Percentiles rank a stretch among this genome's conserved stretches.
Conservation (phyloP, 2,329 filamentous ascomycete genomes). For the Diaporthe australafricana region DNA sequence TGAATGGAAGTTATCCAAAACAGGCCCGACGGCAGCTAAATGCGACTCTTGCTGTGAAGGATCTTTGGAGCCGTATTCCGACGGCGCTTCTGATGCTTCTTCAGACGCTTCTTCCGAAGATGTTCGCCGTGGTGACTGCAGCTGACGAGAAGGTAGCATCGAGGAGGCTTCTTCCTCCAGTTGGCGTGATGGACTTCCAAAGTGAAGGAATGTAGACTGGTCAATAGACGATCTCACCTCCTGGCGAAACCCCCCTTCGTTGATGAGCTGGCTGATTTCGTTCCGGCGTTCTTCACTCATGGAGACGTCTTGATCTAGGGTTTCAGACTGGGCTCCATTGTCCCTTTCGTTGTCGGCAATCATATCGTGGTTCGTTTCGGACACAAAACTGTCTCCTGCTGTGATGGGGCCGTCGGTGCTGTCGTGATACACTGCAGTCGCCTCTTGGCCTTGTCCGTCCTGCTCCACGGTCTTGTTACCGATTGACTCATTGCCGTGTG, state of each 20-base stretch:
- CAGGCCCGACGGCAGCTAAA: background rate
- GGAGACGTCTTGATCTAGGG: constrained; percentile 38
- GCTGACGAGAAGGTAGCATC: constrained; percentile 15
- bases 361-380: constrained; percentile 39
- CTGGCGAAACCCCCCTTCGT: constrained; percentile 60
- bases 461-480: constrained; percentile 28
- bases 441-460: background rate
- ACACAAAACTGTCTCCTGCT: constrained; percentile 40
- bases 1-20: background rate
- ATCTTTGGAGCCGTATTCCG: constrained; percentile 33
- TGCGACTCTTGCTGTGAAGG: constrained; percentile 19
- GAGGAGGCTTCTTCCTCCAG: constrained; percentile 39
- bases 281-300: constrained; percentile 48
- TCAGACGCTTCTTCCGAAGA: constrained; percentile 30
- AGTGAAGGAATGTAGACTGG: constrained; percentile 37
- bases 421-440: constrained; percentile 5
- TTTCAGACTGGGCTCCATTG: constrained; percentile 22
- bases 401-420: constrained; percentile 7
- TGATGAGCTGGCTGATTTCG: constrained; percentile 58
- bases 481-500: background rate
- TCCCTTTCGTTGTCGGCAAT: background rate
- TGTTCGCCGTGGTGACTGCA: background rate
- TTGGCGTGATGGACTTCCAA: constrained; percentile 47
- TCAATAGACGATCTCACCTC: constrained; percentile 53
- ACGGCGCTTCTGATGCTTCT: constrained; percentile 35